Conservation (phyloP, 2,329 filamentous ascomycete species). For the Sphaerulina vaccinii region DNA sequence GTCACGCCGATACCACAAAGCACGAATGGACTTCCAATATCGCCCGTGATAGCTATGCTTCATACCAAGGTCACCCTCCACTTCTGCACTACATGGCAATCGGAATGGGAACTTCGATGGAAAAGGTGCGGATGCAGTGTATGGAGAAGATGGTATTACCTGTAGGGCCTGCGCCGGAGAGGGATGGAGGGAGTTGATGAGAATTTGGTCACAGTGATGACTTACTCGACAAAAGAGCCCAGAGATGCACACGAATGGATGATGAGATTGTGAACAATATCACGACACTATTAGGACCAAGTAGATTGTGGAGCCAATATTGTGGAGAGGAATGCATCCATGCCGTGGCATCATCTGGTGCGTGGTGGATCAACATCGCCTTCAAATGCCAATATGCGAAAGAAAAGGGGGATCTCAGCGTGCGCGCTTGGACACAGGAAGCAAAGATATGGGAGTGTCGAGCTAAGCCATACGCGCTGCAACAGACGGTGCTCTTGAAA, state of each 20-base stretch:
- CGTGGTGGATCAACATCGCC: too few relatives aligned
- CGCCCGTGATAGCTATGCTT: conserved; percentile 85
- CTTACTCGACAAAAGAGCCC: background rate
- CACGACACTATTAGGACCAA: too few relatives aligned
- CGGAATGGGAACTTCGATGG: conserved; percentile 75
- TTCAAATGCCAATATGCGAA: too few relatives aligned
- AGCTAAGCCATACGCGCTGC: too few relatives aligned
- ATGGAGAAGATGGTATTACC: conserved; percentile 72
- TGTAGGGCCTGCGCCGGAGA: conserved; percentile 45
- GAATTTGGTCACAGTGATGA: too few relatives aligned
- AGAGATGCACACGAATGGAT: background rate
- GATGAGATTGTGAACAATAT: background rate
- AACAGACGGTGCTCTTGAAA: too few relatives aligned
- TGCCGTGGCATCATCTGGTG: too few relatives aligned
- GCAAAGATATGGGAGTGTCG: too few relatives aligned
- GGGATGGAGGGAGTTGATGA: conserved; percentile 11
- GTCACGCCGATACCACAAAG: conserved; percentile 92
- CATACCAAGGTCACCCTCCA: conserved; percentile 84
- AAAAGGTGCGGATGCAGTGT: conserved; percentile 75
- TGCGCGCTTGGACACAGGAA: too few relatives aligned
- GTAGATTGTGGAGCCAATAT: too few relatives aligned
- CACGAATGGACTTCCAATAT: conserved; percentile 98
- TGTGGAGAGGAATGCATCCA: too few relatives aligned
- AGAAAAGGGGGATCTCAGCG: too few relatives aligned
- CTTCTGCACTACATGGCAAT: conserved; percentile 86